Base-by-base conservation (phyloP, 2,329 filamentous ascomycete species). In the Alternaria dauci region DNA sequence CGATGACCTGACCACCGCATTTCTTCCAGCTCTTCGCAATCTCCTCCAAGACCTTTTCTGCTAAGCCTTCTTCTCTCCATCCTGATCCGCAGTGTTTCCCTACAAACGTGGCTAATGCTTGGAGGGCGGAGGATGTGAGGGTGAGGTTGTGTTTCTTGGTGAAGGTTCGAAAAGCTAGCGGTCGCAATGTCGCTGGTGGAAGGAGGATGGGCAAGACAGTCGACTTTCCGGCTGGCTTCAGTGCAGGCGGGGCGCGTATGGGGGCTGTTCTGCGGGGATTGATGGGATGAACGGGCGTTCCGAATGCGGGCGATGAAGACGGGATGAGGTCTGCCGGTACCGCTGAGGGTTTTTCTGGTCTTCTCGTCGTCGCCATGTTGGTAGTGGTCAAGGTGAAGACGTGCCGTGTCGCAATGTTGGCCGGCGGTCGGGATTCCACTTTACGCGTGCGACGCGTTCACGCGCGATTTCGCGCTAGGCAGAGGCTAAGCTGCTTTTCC, bases 71-170 rank as follows among this genome's bases (percentile, higher is more conserved):
- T 81, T 98, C 94, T 71, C 94, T 88, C 95, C 95, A 99, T 89
- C 89, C 93, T 58, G 94, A 94, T 34, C 95, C 95, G 77, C 95
- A 99, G 78, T 97, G 91, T 69, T 92, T 90, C 11, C 95, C 96
- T 54, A 99, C 91, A 77, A 99, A 99, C 1, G 87, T 86, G 20
- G 95, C 94, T 32, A 99, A 85, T 47, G 91, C 88, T 77, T 94
- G 89, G 5, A 99, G 83, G 0, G 95, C 93, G 0, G 93, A 88
- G 0, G 94, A 95, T 8, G 92, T 94, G 54, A 99, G 87, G 0
- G 94, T 98, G 57, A 99, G 84, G 70, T 94, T 96, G 80, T 99
- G 93, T 75, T 98, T 99, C 79, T 97, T 97, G 2, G 95, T 99
- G 68, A 99, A 96, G 0, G 92, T 96, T 47, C 95, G 89, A 75